These are phyloP conservation scores for Nigrospora sphaerica DNA, from an alignment of 2,329 filamentous ascomycete species.

Conservation along the genomic window DNA sequence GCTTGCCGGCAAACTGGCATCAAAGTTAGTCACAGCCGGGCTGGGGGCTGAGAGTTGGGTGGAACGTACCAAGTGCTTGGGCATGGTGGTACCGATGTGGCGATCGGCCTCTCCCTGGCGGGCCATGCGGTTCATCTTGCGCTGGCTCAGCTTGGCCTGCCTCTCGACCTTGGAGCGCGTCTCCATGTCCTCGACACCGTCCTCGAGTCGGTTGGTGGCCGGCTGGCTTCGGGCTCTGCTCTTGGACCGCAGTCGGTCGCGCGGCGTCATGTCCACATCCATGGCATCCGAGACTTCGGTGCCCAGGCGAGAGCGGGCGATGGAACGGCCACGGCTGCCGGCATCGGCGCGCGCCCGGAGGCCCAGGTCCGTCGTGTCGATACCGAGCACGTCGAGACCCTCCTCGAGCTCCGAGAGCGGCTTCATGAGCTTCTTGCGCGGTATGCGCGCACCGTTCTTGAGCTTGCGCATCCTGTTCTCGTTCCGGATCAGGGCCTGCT, in stretches of 20 bases:
- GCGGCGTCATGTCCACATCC: constrained; percentile 58
- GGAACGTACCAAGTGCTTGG: constrained; percentile 80
- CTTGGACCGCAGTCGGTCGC: constrained; percentile 62
- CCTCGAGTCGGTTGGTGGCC: constrained; percentile 60
- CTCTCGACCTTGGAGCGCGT: constrained; percentile 75
- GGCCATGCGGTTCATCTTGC: constrained; percentile 98
- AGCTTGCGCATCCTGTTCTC: constrained; percentile 94
- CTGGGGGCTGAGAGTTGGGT: neutral
- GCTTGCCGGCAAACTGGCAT: constrained; percentile 6
- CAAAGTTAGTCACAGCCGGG: neutral
- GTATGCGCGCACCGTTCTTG: constrained; percentile 94
- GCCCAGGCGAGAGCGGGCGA: constrained; percentile 53
- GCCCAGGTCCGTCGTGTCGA: constrained; percentile 70
- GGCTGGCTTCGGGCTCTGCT: constrained; percentile 61
- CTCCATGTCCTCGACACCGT: constrained; percentile 65
- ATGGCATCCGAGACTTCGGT: constrained; percentile 65
- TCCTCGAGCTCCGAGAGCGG: constrained; percentile 81
- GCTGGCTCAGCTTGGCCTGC: constrained; percentile 83
- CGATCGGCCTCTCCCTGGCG: constrained; percentile 95
- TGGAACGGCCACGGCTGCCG: constrained; percentile 63
- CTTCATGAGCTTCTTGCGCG: constrained; percentile 73
- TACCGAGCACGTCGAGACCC: constrained; percentile 76
- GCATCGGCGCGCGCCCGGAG: constrained; percentile 65
- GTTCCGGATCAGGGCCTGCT: constrained; percentile 86
- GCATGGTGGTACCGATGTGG: constrained; percentile 71